phyloP scores from a whole-genome alignment of 371 early-diverging fungal species.

The Dinochytrium kinnereticum region DNA sequence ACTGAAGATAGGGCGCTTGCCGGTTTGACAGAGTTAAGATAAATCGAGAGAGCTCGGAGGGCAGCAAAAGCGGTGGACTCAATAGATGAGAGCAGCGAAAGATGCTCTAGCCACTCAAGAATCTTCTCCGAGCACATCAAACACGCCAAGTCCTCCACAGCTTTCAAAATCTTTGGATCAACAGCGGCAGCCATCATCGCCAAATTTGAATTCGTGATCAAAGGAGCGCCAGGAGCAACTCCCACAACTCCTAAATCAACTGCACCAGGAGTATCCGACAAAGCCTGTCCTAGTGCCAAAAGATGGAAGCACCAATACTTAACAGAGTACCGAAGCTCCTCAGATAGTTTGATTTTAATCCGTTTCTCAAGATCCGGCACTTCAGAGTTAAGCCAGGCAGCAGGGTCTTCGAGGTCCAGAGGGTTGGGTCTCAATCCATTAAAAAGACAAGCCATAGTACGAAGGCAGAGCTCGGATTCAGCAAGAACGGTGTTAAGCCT shows the following conservation, averaged over 20 bases:
- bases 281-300: background rate
- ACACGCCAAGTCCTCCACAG: constrained; percentile 20
- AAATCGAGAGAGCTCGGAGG: background rate
- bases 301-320: constrained; percentile 24
- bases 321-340: constrained; percentile 21
- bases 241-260: background rate
- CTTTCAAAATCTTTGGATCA: constrained; percentile 3
- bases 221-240: background rate
- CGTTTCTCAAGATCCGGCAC: constrained; percentile 30
- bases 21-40: constrained; percentile 13
- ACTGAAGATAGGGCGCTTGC: background rate
- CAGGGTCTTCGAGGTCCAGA: constrained; percentile 32
- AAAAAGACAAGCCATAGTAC: constrained; percentile 2
- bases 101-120: constrained; percentile 38
- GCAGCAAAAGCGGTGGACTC: constrained; percentile 15
- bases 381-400: constrained; percentile 26
- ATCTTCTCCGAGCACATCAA: constrained; percentile 27
- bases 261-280: background rate
- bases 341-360: constrained; percentile 19
- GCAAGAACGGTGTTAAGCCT: background rate
- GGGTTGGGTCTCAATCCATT: constrained; percentile 25
- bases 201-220: background rate
- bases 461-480: constrained; percentile 18
- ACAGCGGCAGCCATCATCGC: background rate
- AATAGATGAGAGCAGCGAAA: constrained; percentile 23